Conservation (phyloP, 1,139 yeast genomes). For the Suhomyces wounanorum region DNA sequence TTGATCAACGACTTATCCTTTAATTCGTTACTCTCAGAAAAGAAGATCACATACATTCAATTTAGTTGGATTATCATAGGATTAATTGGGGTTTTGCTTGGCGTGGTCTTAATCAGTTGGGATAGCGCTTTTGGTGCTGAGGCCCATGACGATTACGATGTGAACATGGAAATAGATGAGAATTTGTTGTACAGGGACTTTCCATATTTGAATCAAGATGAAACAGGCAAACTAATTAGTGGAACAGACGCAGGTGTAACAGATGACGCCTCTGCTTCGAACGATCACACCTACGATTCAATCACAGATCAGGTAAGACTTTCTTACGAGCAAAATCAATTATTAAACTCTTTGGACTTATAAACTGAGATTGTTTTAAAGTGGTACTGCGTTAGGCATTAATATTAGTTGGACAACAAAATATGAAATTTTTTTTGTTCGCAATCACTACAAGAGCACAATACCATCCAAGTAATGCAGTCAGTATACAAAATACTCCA, state of each 20-base stretch:
- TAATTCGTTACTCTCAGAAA: constrained; percentile 43
- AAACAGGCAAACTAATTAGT: constrained; percentile 13
- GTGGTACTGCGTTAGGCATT: neutral
- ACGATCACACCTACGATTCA: constrained; percentile 4
- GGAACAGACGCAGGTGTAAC: neutral
- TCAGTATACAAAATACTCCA: constrained; percentile 13
- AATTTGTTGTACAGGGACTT: constrained; percentile 23
- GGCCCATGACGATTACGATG: constrained; percentile 11
- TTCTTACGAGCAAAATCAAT: constrained; percentile 52
- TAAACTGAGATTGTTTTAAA: neutral
- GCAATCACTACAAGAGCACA: constrained; percentile 17
- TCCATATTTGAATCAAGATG: constrained; percentile 13
- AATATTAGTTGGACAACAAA: constrained; percentile 15
- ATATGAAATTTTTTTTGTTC: constrained; percentile 33
- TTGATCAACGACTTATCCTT: constrained; percentile 73
- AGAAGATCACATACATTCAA: constrained; percentile 36
- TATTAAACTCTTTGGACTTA: constrained; percentile 41
- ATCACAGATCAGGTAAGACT: constrained; percentile 17
- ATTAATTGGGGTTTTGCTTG: constrained; percentile 54
- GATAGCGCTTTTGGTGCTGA: constrained; percentile 38
- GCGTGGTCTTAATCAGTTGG: constrained; percentile 48
- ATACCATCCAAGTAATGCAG: constrained; percentile 36
- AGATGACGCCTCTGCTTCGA: constrained; percentile 6
- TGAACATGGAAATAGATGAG: constrained; percentile 19
- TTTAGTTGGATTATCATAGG: constrained; percentile 53